phyloP scores from a whole-genome alignment of 768 basidiomycete species.

The Agaricus sinodeliciosus region DNA sequence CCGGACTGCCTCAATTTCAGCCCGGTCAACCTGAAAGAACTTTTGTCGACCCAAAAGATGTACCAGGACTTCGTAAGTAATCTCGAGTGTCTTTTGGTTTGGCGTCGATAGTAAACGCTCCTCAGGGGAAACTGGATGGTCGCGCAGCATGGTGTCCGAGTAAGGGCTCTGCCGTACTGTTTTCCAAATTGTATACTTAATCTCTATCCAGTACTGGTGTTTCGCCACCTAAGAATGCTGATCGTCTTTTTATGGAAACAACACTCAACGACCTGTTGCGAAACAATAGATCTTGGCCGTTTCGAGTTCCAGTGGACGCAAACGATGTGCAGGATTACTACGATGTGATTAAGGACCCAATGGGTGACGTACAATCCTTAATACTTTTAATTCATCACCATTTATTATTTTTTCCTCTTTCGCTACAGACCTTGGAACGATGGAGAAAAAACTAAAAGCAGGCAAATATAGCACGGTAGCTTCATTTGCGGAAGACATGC shows the following conservation, averaged over 20 bases:
- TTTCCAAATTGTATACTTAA: background rate
- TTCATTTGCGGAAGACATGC: slow-evolving; percentile 71
- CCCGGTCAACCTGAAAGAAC: slow-evolving; percentile 45
- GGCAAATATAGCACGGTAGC: slow-evolving; percentile 76
- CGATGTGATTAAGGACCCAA: slow-evolving; percentile 82
- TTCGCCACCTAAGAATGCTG: slow-evolving; percentile 37
- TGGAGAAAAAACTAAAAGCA: slow-evolving; percentile 86
- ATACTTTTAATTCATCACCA: background rate
- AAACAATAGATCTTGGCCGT: slow-evolving; percentile 85
- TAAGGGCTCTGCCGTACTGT: slow-evolving; percentile 27
- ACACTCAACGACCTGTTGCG: slow-evolving; percentile 72
- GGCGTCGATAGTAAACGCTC: background rate
- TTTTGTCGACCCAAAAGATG: slow-evolving; percentile 62
- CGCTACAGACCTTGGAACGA: slow-evolving; percentile 70
- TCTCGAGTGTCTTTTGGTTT: slow-evolving; percentile 1
- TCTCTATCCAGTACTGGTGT: slow-evolving; percentile 24
- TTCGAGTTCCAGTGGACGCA: slow-evolving; percentile 69
- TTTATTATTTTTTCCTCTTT: background rate
- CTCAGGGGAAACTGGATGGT: slow-evolving; percentile 90
- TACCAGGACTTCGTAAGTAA: slow-evolving; percentile 79
- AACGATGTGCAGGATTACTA: slow-evolving; percentile 87
- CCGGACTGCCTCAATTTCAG: slow-evolving; percentile 73
- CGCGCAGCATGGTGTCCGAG: slow-evolving; percentile 70
- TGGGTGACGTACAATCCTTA: slow-evolving; percentile 52
- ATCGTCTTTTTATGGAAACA: slow-evolving; percentile 65